Base-by-base conservation (phyloP, 768 basidiomycete genomes). In the Pleurotus salmoneostramineus region DNA sequence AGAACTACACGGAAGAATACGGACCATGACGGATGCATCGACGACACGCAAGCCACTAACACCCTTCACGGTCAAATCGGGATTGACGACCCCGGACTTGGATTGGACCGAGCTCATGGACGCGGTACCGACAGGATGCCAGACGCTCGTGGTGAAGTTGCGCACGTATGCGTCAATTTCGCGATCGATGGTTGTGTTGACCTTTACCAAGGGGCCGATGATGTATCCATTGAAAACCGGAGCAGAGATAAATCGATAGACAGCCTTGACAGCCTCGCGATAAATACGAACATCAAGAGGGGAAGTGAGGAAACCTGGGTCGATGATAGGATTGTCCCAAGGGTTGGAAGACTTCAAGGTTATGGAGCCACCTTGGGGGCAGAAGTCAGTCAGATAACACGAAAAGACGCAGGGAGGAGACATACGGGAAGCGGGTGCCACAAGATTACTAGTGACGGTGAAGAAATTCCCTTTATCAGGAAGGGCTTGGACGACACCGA, bases 251-350 rank as follows among this genome's bases (percentile, higher is more conserved):
- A 69, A 65, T 8, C 36, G 46, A 4, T 37, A 33, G 7, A 44
- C 65, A 27, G 58, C 49, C 37, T 60, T 59, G 42, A 65, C 48
- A 6, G 60, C 68, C 43, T 62, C 45, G 17, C 50, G 56, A 48
- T 65, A 56, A 34, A 58, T 57, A 17, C 56, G 56, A 21, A 65
- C 43, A 54, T 67, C 68, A 47, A 63, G 17, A 10, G 59, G 58
- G 10, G 65, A 58, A 36, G 58, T 62, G 42, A 76, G 71, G 68
- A 79, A 77, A 55, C 74, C 72, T 2, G 77, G 75, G 61, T 82
- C 72, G 66, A 82, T 78, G 17, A 65, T 50, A 0, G 80, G 79
- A 33, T 64, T 43, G 46, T 68, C 68, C 66, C 78, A 80, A 15
- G 76, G 67, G 59, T 69, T 64, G 31, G 68, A 71, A 11, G 76